Evolutionary conservation across 441 rosid genomes (phyloP), one percentile per base, ranked within the genome.

Genomic region (Francoa sonchifolia): DNA sequence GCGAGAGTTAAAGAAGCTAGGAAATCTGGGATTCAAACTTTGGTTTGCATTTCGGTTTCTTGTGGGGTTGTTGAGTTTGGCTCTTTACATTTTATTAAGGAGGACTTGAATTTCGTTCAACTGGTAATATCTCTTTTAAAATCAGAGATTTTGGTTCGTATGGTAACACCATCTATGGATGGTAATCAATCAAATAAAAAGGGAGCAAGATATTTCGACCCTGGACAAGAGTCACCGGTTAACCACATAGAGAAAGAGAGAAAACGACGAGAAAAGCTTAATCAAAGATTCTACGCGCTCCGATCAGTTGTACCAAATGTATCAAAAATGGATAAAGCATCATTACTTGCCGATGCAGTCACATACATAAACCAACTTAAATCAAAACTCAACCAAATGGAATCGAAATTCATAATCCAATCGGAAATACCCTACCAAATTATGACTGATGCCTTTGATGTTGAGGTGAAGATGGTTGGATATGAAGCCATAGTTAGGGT

Each of bases 281-380:
- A 73, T 35, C 65, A 51, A 8, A 59, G 76, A 1, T 67, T 73
- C 65, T 69, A 67, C 16, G 61, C 76, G 0, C 76, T 73, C 7
- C 59, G 80, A 5, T 67, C 80, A 0, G 80, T 61, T 6, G 80
- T 73, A 17, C 76, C 80, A 7, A 73, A 64, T 19, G 71, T 73
- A 26, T 60, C 79, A 1, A 73, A 66, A 45, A 66, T 73, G 76
- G 79, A 73, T 41, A 73, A 58, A 46, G 79, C 76, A 14, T 73
- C 80, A 15, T 36, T 73, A 1, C 67, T 73, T 1, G 57, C 61
- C 0, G 76, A 73, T 18, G 72, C 80, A n/a, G 69, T 57, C 0
- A 23, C 54, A 25, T 73, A 73, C 26, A 73, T 73, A 39, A 55
- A 55, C 37, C 66, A 73, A 20, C 61, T 73, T 9, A 62, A 44